Conservation (phyloP, 2,329 filamentous ascomycete species). For the Epichloe coenophiala region DNA sequence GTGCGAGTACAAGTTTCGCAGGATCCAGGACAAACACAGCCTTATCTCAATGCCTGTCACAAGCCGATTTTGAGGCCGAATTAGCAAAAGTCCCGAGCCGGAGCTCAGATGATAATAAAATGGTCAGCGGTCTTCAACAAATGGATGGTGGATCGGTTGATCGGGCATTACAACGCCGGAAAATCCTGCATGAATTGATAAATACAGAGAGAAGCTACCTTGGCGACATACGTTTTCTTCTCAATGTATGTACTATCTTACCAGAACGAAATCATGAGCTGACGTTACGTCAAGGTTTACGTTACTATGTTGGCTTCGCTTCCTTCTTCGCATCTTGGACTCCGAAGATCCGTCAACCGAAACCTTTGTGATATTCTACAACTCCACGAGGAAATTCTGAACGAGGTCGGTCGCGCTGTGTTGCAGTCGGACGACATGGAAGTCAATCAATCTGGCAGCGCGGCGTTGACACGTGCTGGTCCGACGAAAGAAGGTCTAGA, state of each 20-base stretch:
- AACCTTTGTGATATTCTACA: slow-evolving; percentile 70
- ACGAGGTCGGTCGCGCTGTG: slow-evolving; percentile 56
- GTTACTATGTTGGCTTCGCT: slow-evolving; percentile 62
- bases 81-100: slow-evolving; percentile 46
- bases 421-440: slow-evolving; percentile 54
- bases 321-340: slow-evolving; percentile 47
- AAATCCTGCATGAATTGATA: slow-evolving; percentile 74
- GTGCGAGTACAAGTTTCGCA: slow-evolving; percentile 63
- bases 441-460: slow-evolving; percentile 31
- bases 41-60: slow-evolving; percentile 40
- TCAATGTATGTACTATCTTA: slow-evolving; percentile 48
- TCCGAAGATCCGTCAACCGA: slow-evolving; percentile 60
- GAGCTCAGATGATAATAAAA: slow-evolving; percentile 50
- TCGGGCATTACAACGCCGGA: slow-evolving; percentile 61
- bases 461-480: slow-evolving; percentile 16
- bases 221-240: slow-evolving; percentile 71
- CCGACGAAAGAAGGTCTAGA: background rate
- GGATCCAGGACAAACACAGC: slow-evolving; percentile 43
- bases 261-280: background rate
- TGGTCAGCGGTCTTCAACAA: slow-evolving; percentile 37
- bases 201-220: slow-evolving; percentile 82
- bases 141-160: slow-evolving; percentile 57
- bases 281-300: slow-evolving; percentile 43
- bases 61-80: slow-evolving; percentile 48
- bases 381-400: slow-evolving; percentile 70